Evolutionary conservation across 441 rosid genomes (phyloP).

Genomic region (Kokia cookei): DNA sequence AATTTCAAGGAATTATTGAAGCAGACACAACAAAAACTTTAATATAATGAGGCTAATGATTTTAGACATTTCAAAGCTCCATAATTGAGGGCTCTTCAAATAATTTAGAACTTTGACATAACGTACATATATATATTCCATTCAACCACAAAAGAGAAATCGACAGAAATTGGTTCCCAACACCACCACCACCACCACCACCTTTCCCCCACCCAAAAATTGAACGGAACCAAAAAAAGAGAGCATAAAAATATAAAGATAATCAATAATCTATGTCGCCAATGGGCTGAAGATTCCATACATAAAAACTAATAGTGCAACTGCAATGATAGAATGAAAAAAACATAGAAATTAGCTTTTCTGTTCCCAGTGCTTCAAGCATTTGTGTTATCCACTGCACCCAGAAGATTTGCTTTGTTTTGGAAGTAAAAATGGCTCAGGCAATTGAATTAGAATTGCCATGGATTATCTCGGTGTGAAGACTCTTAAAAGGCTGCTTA

Average conservation of each 20-base stretch:
- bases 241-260: background rate
- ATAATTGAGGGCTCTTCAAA: background rate
- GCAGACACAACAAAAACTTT: background rate
- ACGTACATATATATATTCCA: too few relatives aligned
- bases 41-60: background rate
- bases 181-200: background rate
- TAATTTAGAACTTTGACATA: background rate
- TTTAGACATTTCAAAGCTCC: background rate
- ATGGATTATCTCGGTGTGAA: background rate
- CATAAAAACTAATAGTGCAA: constrained; percentile 7
- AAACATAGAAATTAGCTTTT: constrained; percentile 1
- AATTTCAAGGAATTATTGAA: background rate
- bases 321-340: background rate
- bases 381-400: constrained; percentile 6
- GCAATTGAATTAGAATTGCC: background rate
- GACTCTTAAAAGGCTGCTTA: background rate
- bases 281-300: constrained; percentile 8
- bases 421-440: background rate
- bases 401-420: background rate
- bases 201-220: background rate
- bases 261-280: constrained; percentile 3
- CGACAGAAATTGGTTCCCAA: background rate
- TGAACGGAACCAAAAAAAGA: background rate
- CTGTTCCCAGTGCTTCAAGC: background rate
- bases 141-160: too few relatives aligned